Evolutionary conservation across 2,329 filamentous ascomycete genomes (phyloP), one percentile per base, ranked within the genome.

Genomic region (Aspergillus persii): DNA sequence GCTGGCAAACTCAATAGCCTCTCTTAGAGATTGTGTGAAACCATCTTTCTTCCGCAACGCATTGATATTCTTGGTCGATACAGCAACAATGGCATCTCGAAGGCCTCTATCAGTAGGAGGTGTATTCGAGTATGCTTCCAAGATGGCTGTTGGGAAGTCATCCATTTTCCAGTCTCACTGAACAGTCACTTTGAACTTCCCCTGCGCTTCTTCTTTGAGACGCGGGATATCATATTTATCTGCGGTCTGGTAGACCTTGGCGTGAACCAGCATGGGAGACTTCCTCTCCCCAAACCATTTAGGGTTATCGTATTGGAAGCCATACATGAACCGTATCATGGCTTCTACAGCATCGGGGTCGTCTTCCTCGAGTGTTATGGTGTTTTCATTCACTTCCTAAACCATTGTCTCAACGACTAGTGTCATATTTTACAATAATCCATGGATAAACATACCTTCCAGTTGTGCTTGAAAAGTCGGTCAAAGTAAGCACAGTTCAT

Each of bases 251-350:
- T 69, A 71, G 6, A 71, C 58, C 48, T 62, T 65, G 48, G 63
- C 58, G 57, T 68, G 58, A 23, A 71, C 66, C 8, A 67, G 47
- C 60, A 69, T 66, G 9, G 65, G 61, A 9, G 64, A 67, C 8
- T 6, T 15, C 12, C 3, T 5, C 3, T n/a, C 2, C 11, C 12
- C n/a, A 15, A 47, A 8, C 3, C 8, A 12, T 53, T 51, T 11
- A 53, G 61, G 30, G 54, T 49, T 64, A 47, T 66, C 60, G 50
- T 71, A 68, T 11, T 66, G 59, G 47, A 63, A 59, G 39, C 62
- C 61, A 47, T 71, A 71, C 64, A 70, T 66, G 36, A 65, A 69
- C 31, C 60, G 55, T 29, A 71, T 52, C 67, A 68, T 70, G 54
- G 65, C 68, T 58, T 66, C 54, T 18, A 69, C 57, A 7, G 62